Evolutionary conservation across 192 early-diverging fungal genomes (phyloP), one percentile per base, ranked within the genome.

Genomic region (Gaertneriomyces sp.): DNA sequence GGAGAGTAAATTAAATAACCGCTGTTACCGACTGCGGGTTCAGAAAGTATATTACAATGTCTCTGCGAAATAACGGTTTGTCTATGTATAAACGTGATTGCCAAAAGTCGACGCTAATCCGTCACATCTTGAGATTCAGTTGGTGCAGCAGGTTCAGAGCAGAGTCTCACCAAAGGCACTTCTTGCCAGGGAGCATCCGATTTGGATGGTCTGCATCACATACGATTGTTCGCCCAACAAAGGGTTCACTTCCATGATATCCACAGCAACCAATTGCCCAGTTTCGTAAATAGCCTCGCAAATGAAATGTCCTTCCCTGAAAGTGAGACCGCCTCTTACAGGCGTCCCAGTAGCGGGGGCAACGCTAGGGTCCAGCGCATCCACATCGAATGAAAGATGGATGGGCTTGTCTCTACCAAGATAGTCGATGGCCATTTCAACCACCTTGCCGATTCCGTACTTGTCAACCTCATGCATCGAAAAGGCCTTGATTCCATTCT

Each of bases 231-330:
- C 89, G 58, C 88, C 90, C 39, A 96, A 79, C 20, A 83, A 70
- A 2, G 95, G 95, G 77, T 96, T 96, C 49, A 98, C 95, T 74
- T 98, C 95, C 71, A 95, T 90, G 63, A 98, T 82, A 71, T 98
- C 95, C 67, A 93, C 83, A 9, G 93, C 81, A 5, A 96, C 93
- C 57, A 98, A 74, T 44, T 84, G 76, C 6, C 93, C 93, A n/a
- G 91, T 93, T 72, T 94, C 91, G 56, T 82, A 80, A 11, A 98
- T 58, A 7, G 88, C 83, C 76, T 98, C 95, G 78, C 93, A 94
- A 56, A 98, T 93, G 75, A 93, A 98, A 71, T 98, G 95, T 39
- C 95, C 95, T 75, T 98, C 95, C 58, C 95, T 82, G 82, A 96
- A 98, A 9, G 90, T 91, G 51, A 98, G 76, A 20, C 95, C 95